Evolutionary conservation across 1,284 basidiomycete species (phyloP).

Genomic region (Takashimella tepidaria): DNA sequence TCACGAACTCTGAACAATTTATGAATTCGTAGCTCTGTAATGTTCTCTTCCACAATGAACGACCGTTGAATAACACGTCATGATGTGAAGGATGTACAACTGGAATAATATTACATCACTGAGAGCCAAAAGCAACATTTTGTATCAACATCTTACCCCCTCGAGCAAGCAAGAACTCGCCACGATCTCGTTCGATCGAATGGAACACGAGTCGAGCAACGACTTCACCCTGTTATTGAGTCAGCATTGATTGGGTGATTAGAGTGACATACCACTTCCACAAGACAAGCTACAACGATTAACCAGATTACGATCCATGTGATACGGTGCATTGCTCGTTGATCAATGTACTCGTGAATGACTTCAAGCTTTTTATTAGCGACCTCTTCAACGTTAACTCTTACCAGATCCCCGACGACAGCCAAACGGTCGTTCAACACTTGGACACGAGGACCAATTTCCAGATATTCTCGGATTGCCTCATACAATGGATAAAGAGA

Average conservation of each 20-base stretch:
- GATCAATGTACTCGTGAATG: slow-evolving; percentile 90
- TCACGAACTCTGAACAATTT: not conserved
- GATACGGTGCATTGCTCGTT: slow-evolving; percentile 84
- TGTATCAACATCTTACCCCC: not conserved
- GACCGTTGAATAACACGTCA: too few relatives aligned
- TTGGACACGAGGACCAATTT: slow-evolving; percentile 77
- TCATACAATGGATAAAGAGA: slow-evolving; percentile 84
- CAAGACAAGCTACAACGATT: slow-evolving; percentile 80
- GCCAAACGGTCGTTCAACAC: slow-evolving; percentile 83
- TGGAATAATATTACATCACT: not conserved
- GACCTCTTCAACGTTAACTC: slow-evolving; percentile 31
- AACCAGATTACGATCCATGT: slow-evolving; percentile 95
- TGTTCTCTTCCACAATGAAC: not conserved
- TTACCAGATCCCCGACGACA: slow-evolving; percentile 83
- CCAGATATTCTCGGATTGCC: slow-evolving; percentile 90
- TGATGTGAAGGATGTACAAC: not conserved
- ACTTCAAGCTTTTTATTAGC: slow-evolving; percentile 64
- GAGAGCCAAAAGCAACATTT: not conserved
- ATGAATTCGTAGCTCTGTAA: not conserved
- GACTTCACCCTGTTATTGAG: slow-evolving; percentile 69
- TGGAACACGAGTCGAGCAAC: slow-evolving; percentile 68
- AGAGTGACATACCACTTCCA: slow-evolving; percentile 27
- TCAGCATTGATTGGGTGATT: slow-evolving; percentile 7
- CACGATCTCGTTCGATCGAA: slow-evolving; percentile 26
- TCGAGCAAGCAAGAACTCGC: slow-evolving; percentile 26